Percentiles rank a stretch among this genome's conserved stretches.
Conservation (phyloP, 2,329 filamentous ascomycete genomes). For the Clonostachys sp. region DNA sequence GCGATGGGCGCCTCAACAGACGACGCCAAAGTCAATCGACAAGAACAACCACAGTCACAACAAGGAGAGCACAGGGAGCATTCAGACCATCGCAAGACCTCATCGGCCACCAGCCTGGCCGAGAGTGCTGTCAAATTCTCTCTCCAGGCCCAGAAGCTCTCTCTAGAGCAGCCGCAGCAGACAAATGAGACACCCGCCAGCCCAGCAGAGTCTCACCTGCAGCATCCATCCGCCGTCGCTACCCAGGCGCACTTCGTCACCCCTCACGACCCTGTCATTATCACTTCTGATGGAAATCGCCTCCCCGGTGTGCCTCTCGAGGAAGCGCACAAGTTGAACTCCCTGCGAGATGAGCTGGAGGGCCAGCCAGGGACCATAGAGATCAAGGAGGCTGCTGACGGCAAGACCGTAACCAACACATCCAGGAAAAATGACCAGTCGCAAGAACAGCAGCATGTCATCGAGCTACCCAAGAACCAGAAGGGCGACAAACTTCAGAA, state of each 20-base stretch:
- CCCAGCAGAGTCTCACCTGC: not conserved
- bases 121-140: slow-evolving; percentile 42
- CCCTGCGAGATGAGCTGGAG: slow-evolving; percentile 46
- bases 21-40: no score
- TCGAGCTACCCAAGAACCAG: slow-evolving; percentile 14
- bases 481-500: slow-evolving; percentile 28
- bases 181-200: not conserved
- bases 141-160: slow-evolving; percentile 56
- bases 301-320: slow-evolving; percentile 64
- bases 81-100: no score
- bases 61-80: no score
- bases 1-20: no score
- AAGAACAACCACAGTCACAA: no score
- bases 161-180: slow-evolving; percentile 18
- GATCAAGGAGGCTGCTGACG: slow-evolving; percentile 14
- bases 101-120: not conserved
- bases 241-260: slow-evolving; percentile 63
- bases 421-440: slow-evolving; percentile 24
- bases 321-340: slow-evolving; percentile 68
- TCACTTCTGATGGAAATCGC: slow-evolving; percentile 61
- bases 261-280: slow-evolving; percentile 66
- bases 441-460: slow-evolving; percentile 8
- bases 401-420: slow-evolving; percentile 16
- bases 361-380: slow-evolving; percentile 16
- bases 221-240: slow-evolving; percentile 37